Evolutionary conservation across 225 moss, liverwort and hornwort genomes (phyloP).

Genomic region (Thuidium tamariscinum): DNA sequence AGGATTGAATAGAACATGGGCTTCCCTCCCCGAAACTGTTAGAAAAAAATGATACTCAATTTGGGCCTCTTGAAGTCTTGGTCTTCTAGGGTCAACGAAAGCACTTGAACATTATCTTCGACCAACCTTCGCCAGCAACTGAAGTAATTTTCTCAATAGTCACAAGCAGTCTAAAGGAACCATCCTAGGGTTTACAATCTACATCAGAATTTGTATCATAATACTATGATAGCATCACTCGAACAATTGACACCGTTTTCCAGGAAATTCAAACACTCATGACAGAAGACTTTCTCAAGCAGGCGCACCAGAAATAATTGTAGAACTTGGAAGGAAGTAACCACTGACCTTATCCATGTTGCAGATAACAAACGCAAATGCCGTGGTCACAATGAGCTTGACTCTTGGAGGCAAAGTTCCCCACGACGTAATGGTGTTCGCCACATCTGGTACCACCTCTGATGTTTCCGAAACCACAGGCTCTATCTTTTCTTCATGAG

Average conservation of each 20-base stretch:
- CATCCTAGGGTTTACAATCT: not conserved
- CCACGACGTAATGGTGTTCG: slow-evolving; percentile 17
- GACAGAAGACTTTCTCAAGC: not conserved
- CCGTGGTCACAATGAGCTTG: slow-evolving; percentile 71
- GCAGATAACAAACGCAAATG: slow-evolving; percentile 92
- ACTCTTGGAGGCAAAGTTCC: slow-evolving; percentile 57
- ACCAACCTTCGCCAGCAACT: not conserved
- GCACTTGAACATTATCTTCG: not conserved
- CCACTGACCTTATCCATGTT: slow-evolving; percentile 95
- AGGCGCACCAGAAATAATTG: not conserved
- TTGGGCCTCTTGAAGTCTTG: not conserved
- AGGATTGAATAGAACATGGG: not conserved
- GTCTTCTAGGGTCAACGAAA: not conserved
- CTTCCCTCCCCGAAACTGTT: not conserved
- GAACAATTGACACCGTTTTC: not conserved
- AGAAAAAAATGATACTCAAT: not conserved
- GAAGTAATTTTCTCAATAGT: not conserved
- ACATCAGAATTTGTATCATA: not conserved
- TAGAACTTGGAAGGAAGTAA: not conserved
- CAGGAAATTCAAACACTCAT: not conserved
- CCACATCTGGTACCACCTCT: not conserved
- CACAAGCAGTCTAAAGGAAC: not conserved
- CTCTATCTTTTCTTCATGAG: not conserved
- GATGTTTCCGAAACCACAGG: not conserved
- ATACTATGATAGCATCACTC: not conserved